Evolutionary conservation across 768 basidiomycete genomes (phyloP), one percentile per base, ranked within the genome.

Genomic region (Suillus discolor): DNA sequence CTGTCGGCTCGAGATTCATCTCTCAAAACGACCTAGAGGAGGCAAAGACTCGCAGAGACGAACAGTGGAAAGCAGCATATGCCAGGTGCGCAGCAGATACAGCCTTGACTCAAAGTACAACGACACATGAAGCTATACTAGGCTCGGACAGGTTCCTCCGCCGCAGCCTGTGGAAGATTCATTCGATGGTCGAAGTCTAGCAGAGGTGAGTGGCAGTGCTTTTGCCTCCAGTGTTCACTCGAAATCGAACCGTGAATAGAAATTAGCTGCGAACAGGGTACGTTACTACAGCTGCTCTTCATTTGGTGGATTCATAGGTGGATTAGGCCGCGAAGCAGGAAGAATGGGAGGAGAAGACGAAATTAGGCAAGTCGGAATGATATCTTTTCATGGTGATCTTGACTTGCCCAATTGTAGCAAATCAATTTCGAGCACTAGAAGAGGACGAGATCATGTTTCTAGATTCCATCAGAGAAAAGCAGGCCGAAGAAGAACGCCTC

Each of bases 381-480:
- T 55, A 31, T 45, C 55, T 47, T 38, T 54, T 28, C 38, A n/a
- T 53, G 57, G 57, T 44, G 49, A 47, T 67, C 70, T 54, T 57
- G 34, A 70, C 54, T 39, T 34, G 28, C 68, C 66, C 15, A 62
- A 49, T 60, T 63, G 38, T 74, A 92, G 92, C 92, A 62, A 94
- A 94, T 73, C 93, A 95, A 73, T 95, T 94, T 71, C 90, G 93
- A 63, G 91, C 93, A 5, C 80, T 95, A 44, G 93, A 95, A 73
- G 93, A 94, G 75, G 93, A 95, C 78, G 93, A 95, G 72, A 90
- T 95, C 68, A 88, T 91, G 83, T 95, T 95, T 73, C 84, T 95
- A 38, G 93, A 94, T 72, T 91, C 91, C 20, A 81, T 95, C 66
- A 82, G 90, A 67, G 90, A 93, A 74, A 86, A 87, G 60, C 87